These are phyloP conservation scores for Alternaria arbusti DNA, from an alignment of 2,329 filamentous ascomycete species.

Conservation along the genomic window DNA sequence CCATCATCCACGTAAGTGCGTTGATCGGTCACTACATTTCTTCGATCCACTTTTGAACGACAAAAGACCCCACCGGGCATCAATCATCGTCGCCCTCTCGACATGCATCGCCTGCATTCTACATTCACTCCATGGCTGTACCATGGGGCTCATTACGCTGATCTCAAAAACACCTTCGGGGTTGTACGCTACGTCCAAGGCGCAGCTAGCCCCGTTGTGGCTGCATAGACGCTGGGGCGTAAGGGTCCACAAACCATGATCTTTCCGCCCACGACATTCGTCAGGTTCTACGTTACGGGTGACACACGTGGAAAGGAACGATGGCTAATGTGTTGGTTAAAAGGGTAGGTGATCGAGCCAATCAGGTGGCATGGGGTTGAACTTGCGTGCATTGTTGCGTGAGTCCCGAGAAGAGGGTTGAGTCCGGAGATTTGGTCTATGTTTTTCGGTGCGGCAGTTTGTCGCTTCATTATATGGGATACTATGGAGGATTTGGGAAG, in stretches of 20 bases:
- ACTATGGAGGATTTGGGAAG: too few species aligned
- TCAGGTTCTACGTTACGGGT: not conserved
- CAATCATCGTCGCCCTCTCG: not conserved
- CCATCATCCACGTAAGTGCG: not conserved
- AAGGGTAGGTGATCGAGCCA: not conserved
- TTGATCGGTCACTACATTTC: not conserved
- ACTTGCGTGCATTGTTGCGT: not conserved
- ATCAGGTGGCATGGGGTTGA: not conserved
- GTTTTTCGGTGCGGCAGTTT: not conserved
- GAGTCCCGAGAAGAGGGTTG: not conserved
- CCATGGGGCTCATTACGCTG: not conserved
- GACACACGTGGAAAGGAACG: not conserved
- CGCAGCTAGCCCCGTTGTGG: not conserved
- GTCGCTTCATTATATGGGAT: not conserved
- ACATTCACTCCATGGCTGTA: not conserved
- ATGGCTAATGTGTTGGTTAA: not conserved
- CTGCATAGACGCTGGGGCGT: not conserved
- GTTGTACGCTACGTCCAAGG: not conserved
- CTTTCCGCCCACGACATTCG: not conserved
- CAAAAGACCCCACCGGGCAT: not conserved
- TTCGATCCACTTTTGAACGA: not conserved
- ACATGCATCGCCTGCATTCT: not conserved
- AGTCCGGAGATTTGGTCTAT: not conserved
- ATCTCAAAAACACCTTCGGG: not conserved
- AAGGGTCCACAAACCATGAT: not conserved